These are phyloP conservation scores for Mycena sp. DNA, from an alignment of 1,284 basidiomycete genomes.

Conservation along the genomic window DNA sequence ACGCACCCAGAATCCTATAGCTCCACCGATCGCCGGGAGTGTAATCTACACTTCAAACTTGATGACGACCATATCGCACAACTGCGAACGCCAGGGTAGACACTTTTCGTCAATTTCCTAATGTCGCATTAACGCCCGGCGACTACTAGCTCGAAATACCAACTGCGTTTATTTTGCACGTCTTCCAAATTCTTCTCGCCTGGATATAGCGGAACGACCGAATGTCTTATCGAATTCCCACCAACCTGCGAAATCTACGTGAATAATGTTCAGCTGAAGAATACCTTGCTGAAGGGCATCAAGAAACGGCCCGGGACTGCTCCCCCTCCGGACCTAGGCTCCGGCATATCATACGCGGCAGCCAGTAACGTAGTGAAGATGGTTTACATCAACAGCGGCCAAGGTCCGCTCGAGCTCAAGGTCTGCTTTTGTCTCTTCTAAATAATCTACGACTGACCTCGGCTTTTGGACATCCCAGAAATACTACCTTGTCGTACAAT, in stretches of 20 bases:
- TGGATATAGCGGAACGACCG: constrained; percentile 51
- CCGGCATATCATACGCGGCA: neutral
- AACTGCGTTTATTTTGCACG: constrained; percentile 91
- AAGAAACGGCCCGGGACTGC: constrained; percentile 97
- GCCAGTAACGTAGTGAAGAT: constrained; percentile 79
- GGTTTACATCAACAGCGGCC: constrained; percentile 79
- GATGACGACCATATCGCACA: constrained; percentile 69
- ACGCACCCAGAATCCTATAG: constrained; percentile 71
- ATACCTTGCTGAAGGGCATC: constrained; percentile 87
- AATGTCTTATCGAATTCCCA: constrained; percentile 91
- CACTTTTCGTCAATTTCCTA: constrained; percentile 11
- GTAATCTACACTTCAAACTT: constrained; percentile 68
- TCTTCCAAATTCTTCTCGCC: constrained; percentile 82
- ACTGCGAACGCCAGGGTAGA: constrained; percentile 60
- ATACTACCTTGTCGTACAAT: constrained; percentile 85
- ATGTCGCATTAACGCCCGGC: constrained; percentile 11
- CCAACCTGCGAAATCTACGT: constrained; percentile 90
- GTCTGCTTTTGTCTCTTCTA: neutral
- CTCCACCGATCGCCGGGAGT: constrained; percentile 76
- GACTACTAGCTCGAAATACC: constrained; percentile 76
- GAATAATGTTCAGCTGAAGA: constrained; percentile 69
- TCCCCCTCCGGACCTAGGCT: constrained; percentile 78
- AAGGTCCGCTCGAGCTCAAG: constrained; percentile 14
- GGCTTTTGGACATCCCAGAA: constrained; percentile 57
- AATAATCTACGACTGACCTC: neutral